phyloP scores from a whole-genome alignment of 257 asterid species.

The Jasminum sambac region DNA sequence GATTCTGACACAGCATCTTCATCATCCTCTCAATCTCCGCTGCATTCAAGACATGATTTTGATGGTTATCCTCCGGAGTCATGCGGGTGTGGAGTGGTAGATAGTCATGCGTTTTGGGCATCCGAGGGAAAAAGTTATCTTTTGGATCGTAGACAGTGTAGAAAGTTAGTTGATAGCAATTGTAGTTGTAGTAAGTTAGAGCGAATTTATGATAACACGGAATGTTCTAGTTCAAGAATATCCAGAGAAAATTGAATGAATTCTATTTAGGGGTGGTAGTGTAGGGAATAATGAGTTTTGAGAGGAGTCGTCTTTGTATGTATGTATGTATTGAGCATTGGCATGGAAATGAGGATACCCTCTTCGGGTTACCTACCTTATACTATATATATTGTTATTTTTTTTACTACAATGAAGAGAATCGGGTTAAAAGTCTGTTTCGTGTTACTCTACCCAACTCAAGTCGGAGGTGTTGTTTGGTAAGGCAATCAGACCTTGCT shows the following conservation, averaged over 20 bases:
- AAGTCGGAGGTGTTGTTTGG: too few relatives aligned
- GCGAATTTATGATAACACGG: slow-evolving; percentile 30
- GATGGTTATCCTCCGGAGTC: slow-evolving; percentile 39
- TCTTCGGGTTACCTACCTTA: slow-evolving; percentile 38
- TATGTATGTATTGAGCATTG: slow-evolving; percentile 15
- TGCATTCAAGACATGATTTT: slow-evolving; percentile 42
- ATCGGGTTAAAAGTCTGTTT: too few relatives aligned
- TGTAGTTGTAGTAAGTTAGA: slow-evolving; percentile 54
- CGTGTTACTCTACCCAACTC: too few relatives aligned
- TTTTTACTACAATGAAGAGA: too few relatives aligned
- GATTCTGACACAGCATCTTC: slow-evolving; percentile 70
- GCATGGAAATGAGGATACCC: slow-evolving; percentile 26
- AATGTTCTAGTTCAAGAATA: slow-evolving; percentile 38
- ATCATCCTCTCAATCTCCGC: slow-evolving; percentile 60
- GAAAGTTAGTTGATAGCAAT: slow-evolving; percentile 39
- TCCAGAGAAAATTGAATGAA: slow-evolving; percentile 29
- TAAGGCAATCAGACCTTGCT: too few relatives aligned
- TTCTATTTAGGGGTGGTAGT: slow-evolving; percentile 8
- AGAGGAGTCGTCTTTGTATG: slow-evolving; percentile 23
- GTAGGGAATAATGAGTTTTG: slow-evolving; percentile 27
- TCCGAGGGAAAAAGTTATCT: slow-evolving; percentile 26
- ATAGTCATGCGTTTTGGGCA: slow-evolving; percentile 31
- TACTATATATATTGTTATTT: background rate
- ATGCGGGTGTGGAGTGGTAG: slow-evolving; percentile 19
- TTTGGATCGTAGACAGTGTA: slow-evolving; percentile 32